These are phyloP conservation scores for Ogataea pignaliae DNA, from an alignment of 805 yeast genomes.

Conservation along the genomic window DNA sequence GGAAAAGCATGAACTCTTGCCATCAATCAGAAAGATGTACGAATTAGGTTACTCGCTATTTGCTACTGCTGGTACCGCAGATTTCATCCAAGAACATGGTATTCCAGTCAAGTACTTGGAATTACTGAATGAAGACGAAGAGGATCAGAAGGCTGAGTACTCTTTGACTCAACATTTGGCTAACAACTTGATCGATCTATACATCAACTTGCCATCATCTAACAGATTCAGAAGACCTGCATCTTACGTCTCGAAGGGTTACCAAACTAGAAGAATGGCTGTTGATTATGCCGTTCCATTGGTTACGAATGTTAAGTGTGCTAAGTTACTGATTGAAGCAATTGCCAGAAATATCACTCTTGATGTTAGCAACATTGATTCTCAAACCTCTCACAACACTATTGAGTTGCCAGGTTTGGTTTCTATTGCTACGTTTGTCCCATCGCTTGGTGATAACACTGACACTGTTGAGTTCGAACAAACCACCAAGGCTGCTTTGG, in stretches of 20 bases:
- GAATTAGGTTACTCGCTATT: slow-evolving; percentile 86
- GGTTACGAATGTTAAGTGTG: slow-evolving; percentile 96
- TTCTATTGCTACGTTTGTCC: slow-evolving; percentile 74
- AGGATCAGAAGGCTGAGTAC: slow-evolving; percentile 85
- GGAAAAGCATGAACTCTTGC: slow-evolving; percentile 91
- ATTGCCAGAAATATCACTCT: slow-evolving; percentile 64
- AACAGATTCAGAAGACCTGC: slow-evolving; percentile 99
- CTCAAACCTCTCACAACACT: slow-evolving; percentile 86
- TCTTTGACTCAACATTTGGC: slow-evolving; percentile 96
- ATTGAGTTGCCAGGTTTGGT: slow-evolving; percentile 82
- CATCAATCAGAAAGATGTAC: slow-evolving; percentile 74
- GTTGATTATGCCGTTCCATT: slow-evolving; percentile 97
- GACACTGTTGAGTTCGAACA: slow-evolving; percentile 58
- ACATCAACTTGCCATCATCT: slow-evolving; percentile 93
- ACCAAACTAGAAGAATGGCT: slow-evolving; percentile 98
- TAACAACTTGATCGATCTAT: slow-evolving; percentile 90
- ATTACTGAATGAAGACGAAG: slow-evolving; percentile 64
- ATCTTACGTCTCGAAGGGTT: slow-evolving; percentile 94
- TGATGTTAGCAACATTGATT: slow-evolving; percentile 72
- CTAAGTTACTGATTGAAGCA: slow-evolving; percentile 95
- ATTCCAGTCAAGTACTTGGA: slow-evolving; percentile 94
- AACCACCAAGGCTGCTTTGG: slow-evolving; percentile 65
- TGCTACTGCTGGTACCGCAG: slow-evolving; percentile 99
- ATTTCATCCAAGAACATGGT: slow-evolving; percentile 91
- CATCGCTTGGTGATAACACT: slow-evolving; percentile 48